phyloP scores from a whole-genome alignment of 306 rosid species.

The Abrus precatorius region DNA sequence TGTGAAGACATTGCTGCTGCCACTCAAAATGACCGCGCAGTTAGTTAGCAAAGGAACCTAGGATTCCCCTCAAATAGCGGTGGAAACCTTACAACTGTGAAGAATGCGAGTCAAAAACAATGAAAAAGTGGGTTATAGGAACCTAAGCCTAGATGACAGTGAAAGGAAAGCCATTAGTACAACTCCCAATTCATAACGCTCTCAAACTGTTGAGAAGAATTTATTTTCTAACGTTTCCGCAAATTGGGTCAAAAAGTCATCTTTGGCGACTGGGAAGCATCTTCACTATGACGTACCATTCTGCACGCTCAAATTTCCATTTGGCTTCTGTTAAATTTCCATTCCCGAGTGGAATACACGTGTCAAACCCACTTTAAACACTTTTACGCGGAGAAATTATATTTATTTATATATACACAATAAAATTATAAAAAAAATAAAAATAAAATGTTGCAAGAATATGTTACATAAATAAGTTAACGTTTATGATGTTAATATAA shows the following conservation, averaged over 20 bases:
- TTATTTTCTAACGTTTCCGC: not conserved
- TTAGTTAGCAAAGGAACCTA: conserved; percentile 10
- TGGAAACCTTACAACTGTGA: not conserved
- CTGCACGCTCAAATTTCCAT: not conserved
- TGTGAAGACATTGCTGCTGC: not conserved
- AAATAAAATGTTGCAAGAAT: no score
- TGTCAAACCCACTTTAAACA: not conserved
- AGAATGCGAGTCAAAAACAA: not conserved
- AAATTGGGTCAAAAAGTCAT: conserved; percentile 33
- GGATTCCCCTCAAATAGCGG: conserved; percentile 15
- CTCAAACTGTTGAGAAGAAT: not conserved
- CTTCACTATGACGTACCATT: not conserved
- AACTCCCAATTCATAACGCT: not conserved
- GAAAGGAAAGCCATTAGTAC: not conserved
- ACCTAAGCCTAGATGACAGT: conserved; percentile 3
- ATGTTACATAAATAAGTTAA: no score
- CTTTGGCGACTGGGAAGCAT: conserved; percentile 26
- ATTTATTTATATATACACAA: no score
- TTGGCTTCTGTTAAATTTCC: not conserved
- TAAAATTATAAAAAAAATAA: no score
- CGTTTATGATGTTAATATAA: no score
- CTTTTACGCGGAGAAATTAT: not conserved
- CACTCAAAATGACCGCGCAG: not conserved
- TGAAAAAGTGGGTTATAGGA: not conserved
- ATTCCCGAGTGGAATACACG: not conserved